These are phyloP conservation scores for Claviceps sorghi DNA, from an alignment of 2,329 filamentous ascomycete genomes.

Conservation along the genomic window DNA sequence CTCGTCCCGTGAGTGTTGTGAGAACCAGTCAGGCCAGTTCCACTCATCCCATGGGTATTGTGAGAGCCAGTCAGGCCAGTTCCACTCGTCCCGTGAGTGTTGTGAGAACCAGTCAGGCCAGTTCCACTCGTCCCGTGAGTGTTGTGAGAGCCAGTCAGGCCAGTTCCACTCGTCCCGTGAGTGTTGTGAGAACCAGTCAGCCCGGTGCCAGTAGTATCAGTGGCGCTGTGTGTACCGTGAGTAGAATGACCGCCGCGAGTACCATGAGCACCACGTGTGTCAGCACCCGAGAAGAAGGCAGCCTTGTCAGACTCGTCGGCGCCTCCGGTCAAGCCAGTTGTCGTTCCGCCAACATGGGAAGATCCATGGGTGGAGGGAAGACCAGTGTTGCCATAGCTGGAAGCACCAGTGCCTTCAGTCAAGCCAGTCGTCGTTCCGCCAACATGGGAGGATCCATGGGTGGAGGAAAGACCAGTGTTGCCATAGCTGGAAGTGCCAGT, in stretches of 20 bases:
- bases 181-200: conserved; percentile 9
- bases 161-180: conserved; percentile 16
- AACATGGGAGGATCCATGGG: not conserved
- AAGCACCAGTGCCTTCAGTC: conserved; percentile 2
- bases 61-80: not conserved
- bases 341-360: not conserved
- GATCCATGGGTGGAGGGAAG: not conserved
- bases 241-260: no score
- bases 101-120: not conserved
- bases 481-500: not conserved
- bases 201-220: not conserved
- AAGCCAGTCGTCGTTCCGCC: not conserved
- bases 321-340: not conserved
- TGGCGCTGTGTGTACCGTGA: conserved; percentile 27
- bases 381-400: not conserved
- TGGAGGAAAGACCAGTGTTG: not conserved
- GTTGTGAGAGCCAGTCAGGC: conserved; percentile 8
- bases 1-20: not conserved
- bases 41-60: conserved; percentile 1
- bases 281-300: not conserved
- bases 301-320: conserved; percentile 13
- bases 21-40: not conserved
- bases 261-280: conserved; percentile 11
- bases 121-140: conserved; percentile 18
- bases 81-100: conserved; percentile 8